phyloP scores from a whole-genome alignment of 768 basidiomycete genomes.

The Trametes meyenii region DNA sequence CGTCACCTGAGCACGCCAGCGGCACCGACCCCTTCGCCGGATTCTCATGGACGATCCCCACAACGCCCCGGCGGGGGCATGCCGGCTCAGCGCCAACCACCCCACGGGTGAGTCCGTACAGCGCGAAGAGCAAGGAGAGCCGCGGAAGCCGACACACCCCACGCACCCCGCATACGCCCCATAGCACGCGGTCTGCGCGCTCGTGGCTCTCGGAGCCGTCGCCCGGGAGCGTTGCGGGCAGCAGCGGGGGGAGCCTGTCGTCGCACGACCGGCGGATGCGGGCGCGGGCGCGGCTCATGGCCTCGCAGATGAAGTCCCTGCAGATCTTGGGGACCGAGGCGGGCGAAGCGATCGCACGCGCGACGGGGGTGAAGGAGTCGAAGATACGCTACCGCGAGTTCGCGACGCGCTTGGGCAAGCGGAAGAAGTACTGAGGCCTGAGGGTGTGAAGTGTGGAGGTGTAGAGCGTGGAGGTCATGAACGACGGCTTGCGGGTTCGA shows the following conservation, averaged over 20 bases:
- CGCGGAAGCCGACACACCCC: background rate
- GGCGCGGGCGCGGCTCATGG: background rate
- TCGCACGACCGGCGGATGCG: background rate
- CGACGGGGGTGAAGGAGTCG: slow-evolving; percentile 10
- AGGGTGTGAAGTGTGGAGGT: too few relatives aligned
- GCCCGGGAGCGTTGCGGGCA: slow-evolving; percentile 3
- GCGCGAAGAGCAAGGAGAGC: slow-evolving; percentile 3
- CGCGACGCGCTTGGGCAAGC: background rate
- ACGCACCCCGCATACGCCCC: slow-evolving; percentile 3
- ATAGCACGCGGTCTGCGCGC: background rate
- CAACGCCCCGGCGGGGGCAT: background rate
- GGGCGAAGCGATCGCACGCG: slow-evolving; percentile 1
- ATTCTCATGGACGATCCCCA: background rate
- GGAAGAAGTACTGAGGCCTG: too few relatives aligned
- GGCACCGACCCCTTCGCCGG: background rate
- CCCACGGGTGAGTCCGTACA: background rate
- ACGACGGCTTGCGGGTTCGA: too few relatives aligned
- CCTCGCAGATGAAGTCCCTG: slow-evolving; percentile 9
- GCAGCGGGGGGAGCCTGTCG: slow-evolving; percentile 1
- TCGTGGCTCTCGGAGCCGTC: slow-evolving; percentile 8
- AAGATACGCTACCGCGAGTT: slow-evolving; percentile 11
- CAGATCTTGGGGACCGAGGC: slow-evolving; percentile 13
- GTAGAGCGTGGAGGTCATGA: too few relatives aligned
- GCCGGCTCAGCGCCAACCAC: slow-evolving; percentile 1
- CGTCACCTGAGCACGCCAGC: background rate